These are phyloP conservation scores for Mycena vulgaris DNA, from an alignment of 768 basidiomycete genomes.

Conservation along the genomic window DNA sequence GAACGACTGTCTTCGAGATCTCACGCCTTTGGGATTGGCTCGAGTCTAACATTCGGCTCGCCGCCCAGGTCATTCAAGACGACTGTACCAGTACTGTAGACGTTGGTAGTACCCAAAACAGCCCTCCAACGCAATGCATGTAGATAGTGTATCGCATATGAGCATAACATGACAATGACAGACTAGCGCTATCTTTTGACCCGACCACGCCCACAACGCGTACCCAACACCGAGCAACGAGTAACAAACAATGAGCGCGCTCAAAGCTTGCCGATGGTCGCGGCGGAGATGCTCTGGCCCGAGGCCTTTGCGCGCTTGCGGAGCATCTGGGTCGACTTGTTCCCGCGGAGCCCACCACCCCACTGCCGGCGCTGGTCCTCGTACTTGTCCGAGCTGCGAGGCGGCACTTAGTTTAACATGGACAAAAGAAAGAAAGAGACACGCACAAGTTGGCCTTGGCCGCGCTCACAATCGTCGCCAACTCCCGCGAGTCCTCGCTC, in stretches of 20 bases:
- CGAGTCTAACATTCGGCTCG: too few species aligned
- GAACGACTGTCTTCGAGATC: too few species aligned
- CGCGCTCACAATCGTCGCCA: constrained; percentile 92
- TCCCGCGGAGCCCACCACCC: constrained; percentile 97
- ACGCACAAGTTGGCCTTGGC: constrained; percentile 98
- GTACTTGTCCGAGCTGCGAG: constrained; percentile 86
- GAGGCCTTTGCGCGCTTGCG: constrained; percentile 94
- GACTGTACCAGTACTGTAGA: too few species aligned
- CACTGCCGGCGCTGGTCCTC: constrained; percentile 93
- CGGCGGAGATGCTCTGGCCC: constrained; percentile 74
- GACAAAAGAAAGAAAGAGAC: neutral
- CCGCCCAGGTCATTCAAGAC: too few species aligned
- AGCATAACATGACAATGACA: constrained; percentile 7
- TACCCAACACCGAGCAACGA: too few species aligned
- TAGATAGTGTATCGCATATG: too few species aligned
- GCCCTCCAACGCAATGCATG: too few species aligned
- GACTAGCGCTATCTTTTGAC: constrained; percentile 1
- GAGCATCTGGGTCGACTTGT: constrained; percentile 95
- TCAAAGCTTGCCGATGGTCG: constrained; percentile 78
- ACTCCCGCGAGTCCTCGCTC: constrained; percentile 94
- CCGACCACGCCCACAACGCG: neutral
- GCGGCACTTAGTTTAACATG: constrained; percentile 22
- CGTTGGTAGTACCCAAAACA: too few species aligned
- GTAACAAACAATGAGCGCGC: neutral
- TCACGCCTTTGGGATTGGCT: too few species aligned